Base-by-base conservation (phyloP, 1,284 basidiomycete genomes). In the Cryptococcus maquisensis region DNA sequence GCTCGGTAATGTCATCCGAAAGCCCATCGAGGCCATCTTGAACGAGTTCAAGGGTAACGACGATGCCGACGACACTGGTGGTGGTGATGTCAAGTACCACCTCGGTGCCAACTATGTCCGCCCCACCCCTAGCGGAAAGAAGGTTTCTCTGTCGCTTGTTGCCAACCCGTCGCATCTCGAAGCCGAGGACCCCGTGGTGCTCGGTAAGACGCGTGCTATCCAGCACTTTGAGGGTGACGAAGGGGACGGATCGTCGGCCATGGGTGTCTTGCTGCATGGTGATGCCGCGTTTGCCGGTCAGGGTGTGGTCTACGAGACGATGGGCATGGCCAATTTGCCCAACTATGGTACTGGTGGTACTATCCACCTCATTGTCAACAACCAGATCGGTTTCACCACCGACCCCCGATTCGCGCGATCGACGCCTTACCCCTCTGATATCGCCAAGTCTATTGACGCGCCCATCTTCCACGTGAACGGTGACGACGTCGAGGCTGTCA, bases 381-480 rank as follows among this genome's bases (percentile, higher is more conserved):
- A 99, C 81, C 96, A 99, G 78, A 97, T 98, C 61, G 96, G 96
- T 63, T 99, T 99, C 82, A 99, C 96, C 57, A 99, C 96, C 54
- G 95, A 98, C 75, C 96, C 96, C 47, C 87, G 94, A 60, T 98
- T 98, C 79, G 80, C 94, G 50, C 94, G 95, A 59, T 98, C 95
- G 15, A 99, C 96, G 2, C 90, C 96, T 40, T 98, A 99, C 80
- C 89, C 89, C n/a, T 97, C 95, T 52, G 96, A 99, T 75, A 90
- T 99, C 67, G 96, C 96, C 67, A 99, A 99, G 79, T 86, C 92
- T 47, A 98, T 98, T 70, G 96, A 99, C 71, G 85, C 96, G 0
- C 96, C 96, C 57, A 98, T 98, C 78, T 97, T 98, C 87, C 96
- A 98, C 78, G 96, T 98, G 71, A 99, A 99, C 73, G 96, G 94